These are phyloP conservation scores for Pelargonium cotyledonis DNA, from an alignment of 441 rosid genomes.

Conservation along the genomic window DNA sequence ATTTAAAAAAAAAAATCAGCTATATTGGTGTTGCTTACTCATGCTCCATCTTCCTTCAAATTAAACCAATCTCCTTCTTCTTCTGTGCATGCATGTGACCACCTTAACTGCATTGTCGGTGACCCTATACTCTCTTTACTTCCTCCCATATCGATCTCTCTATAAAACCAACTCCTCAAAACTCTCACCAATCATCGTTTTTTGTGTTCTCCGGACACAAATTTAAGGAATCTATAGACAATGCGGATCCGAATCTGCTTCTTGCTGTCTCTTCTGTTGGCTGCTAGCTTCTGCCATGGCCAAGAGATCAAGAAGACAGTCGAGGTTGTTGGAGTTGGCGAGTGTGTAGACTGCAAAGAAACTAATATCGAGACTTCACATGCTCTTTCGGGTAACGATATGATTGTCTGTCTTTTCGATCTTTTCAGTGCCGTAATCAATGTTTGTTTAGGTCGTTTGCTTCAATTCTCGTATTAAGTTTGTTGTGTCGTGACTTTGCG, in stretches of 20 bases:
- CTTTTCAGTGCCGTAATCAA: too few species aligned
- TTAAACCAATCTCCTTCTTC: too few species aligned
- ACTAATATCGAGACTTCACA: conserved; percentile 35
- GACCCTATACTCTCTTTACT: neutral
- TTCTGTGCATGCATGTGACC: neutral
- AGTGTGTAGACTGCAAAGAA: conserved; percentile 53
- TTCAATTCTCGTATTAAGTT: neutral
- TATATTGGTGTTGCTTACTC: too few species aligned
- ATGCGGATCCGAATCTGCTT: conserved; percentile 27
- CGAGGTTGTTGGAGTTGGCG: conserved; percentile 46
- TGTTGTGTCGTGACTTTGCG: too few species aligned
- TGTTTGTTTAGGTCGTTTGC: neutral
- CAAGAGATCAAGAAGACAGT: conserved; percentile 8
- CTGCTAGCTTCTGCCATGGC: conserved; percentile 28
- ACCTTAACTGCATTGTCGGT: neutral
- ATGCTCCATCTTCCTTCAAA: too few species aligned
- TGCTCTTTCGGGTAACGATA: conserved; percentile 63
- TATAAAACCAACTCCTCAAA: neutral
- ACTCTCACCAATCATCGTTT: neutral
- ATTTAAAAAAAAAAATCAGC: too few species aligned
- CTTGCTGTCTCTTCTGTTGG: conserved; percentile 25
- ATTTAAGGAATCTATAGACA: neutral
- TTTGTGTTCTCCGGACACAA: neutral
- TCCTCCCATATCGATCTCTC: neutral
- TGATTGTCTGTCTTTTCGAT: too few species aligned